Evolutionary conservation across 2,329 filamentous ascomycete species (phyloP).

Genomic region (Talaromyces funiculosus): DNA sequence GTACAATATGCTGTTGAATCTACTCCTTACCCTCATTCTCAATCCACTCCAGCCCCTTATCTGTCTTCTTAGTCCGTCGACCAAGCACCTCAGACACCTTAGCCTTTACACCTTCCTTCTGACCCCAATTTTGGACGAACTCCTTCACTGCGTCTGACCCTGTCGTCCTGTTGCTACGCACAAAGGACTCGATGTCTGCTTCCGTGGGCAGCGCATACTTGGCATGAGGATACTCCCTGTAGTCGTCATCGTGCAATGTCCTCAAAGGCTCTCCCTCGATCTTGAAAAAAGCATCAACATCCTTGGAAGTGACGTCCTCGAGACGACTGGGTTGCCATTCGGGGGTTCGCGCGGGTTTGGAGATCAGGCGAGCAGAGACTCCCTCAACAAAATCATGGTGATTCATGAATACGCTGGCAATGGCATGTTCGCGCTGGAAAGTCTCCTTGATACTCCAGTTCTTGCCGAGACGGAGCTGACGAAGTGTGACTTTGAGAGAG

Average conservation of each 20-base stretch:
- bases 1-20: neutral
- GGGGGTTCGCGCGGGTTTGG: conserved; percentile 60
- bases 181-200: conserved; percentile 42
- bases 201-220: conserved; percentile 69
- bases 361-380: conserved; percentile 72
- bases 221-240: conserved; percentile 65
- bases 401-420: conserved; percentile 82
- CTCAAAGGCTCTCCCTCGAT: conserved; percentile 40
- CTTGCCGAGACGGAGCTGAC: conserved; percentile 71
- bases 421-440: conserved; percentile 78
- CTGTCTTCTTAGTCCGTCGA: conserved; percentile 53
- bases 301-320: conserved; percentile 55
- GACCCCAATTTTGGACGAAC: conserved; percentile 54
- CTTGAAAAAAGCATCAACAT: conserved; percentile 66
- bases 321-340: conserved; percentile 72
- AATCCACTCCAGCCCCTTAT: conserved; percentile 34
- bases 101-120: conserved; percentile 63
- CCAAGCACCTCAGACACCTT: conserved; percentile 64
- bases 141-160: conserved; percentile 57
- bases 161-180: conserved; percentile 41
- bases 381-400: conserved; percentile 89
- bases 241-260: conserved; percentile 59
- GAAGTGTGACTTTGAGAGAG: conserved; percentile 74
- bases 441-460: conserved; percentile 77
- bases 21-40: conserved; percentile 5